Conservation (phyloP, 2,329 filamentous ascomycete species). For the Neonectria punicea region DNA sequence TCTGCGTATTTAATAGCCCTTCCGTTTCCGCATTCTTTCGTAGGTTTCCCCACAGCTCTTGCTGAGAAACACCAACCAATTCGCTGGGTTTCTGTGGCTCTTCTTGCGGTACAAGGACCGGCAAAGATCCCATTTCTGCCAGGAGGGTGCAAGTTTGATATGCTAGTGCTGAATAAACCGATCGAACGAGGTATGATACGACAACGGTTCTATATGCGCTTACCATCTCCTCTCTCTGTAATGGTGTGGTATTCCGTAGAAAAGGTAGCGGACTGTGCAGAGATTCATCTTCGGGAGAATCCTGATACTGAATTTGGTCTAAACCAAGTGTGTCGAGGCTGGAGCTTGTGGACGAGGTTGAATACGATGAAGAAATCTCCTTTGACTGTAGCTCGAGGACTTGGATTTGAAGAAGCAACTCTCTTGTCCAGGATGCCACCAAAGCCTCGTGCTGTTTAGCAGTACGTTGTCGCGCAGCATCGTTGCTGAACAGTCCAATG, state of each 20-base stretch:
- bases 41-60: background rate
- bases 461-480: background rate
- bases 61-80: background rate
- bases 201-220: conserved; percentile 25
- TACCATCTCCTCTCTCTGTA: conserved; percentile 3
- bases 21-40: background rate
- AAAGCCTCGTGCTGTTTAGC: conserved; percentile 11
- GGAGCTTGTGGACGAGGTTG: background rate
- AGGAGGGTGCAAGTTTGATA: conserved; percentile 15
- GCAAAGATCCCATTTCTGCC: conserved; percentile 10
- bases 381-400: background rate
- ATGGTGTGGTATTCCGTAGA: background rate
- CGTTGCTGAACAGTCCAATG: conserved; percentile 15
- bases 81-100: background rate
- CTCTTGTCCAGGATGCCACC: conserved; percentile 20
- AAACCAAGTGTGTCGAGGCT: background rate
- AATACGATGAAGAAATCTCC: background rate
- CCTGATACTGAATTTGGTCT: background rate
- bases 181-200: conserved; percentile 13
- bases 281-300: background rate
- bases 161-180: conserved; percentile 8
- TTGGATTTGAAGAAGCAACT: conserved; percentile 17
- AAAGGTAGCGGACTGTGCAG: background rate
- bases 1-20: background rate
- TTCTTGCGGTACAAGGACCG: conserved; percentile 1